Percentiles rank a stretch among this genome's conserved stretches.
phyloP scores from a whole-genome alignment of 1,284 basidiomycete species.

The Ceratobasidium sp. region DNA sequence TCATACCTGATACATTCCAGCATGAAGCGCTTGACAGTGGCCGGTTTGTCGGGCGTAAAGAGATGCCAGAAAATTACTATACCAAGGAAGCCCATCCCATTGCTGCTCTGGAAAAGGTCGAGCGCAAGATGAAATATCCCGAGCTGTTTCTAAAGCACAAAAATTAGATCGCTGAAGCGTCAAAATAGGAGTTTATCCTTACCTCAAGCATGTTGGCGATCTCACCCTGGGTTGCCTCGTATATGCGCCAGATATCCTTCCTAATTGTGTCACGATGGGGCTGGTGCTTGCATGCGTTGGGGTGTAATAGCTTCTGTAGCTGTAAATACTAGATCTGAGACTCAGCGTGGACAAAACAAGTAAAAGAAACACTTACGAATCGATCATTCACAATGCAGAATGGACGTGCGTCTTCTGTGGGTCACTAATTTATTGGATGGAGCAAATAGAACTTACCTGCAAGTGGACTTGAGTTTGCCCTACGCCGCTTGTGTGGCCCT shows the following conservation, averaged over 20 bases:
- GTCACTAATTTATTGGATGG: no score
- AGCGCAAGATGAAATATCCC: not conserved
- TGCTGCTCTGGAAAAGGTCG: not conserved
- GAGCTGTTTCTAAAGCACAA: not conserved
- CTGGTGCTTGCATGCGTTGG: not conserved
- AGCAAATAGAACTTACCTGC: no score
- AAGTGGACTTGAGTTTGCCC: no score
- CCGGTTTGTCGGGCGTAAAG: not conserved
- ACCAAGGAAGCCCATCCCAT: not conserved
- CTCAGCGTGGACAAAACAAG: not conserved
- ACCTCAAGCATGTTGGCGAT: not conserved
- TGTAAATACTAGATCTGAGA: not conserved
- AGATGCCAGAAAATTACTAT: not conserved
- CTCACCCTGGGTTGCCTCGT: not conserved
- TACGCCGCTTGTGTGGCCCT: no score
- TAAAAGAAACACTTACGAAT: not conserved
- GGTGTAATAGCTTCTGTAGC: not conserved
- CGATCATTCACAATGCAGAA: not conserved
- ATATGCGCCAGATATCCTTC: not conserved
- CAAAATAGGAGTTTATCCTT: not conserved
- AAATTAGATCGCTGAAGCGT: not conserved
- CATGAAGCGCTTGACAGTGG: not conserved
- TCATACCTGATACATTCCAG: constrained; percentile 2
- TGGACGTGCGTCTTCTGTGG: not conserved
- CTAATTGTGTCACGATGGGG: not conserved